phyloP scores from a whole-genome alignment of 192 early-diverging fungal species.

The Rhizoclosmatium sp. region DNA sequence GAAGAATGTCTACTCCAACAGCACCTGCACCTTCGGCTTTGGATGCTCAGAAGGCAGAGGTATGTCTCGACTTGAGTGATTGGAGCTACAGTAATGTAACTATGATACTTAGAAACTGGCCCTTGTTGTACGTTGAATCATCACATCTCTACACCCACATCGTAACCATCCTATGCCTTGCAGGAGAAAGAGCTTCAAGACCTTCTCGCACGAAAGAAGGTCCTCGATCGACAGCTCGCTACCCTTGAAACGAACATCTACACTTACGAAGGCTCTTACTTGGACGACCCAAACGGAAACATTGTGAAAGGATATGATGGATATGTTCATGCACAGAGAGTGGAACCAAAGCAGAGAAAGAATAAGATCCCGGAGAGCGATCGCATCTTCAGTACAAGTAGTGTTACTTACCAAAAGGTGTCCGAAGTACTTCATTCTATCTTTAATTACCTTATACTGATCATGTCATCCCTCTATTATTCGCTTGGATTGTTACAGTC shows the following conservation, averaged over 20 bases:
- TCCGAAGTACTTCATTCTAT: not conserved
- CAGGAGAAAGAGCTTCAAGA: conserved; percentile 28
- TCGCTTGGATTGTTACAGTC: not conserved
- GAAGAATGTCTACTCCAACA: not conserved
- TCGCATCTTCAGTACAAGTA: conserved; percentile 17
- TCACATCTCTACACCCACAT: not conserved
- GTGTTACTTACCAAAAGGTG: conserved; percentile 29
- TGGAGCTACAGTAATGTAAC: not conserved
- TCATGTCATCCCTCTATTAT: not conserved
- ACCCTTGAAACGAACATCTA: conserved; percentile 41
- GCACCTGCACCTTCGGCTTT: conserved; percentile 8
- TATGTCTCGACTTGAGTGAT: not conserved
- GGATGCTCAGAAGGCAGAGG: conserved; percentile 23
- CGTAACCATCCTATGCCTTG: not conserved
- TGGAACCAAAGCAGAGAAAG: conserved; percentile 6
- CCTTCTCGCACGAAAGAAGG: conserved; percentile 31
- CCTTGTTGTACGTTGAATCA: not conserved
- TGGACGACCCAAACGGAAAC: conserved; percentile 40
- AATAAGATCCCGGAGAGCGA: conserved; percentile 23
- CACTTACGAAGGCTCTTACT: conserved; percentile 37
- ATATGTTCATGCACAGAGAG: conserved; percentile 18
- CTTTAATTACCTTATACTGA: not conserved
- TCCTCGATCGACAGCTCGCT: conserved; percentile 34
- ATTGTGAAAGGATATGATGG: conserved; percentile 37
- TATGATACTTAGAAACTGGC: not conserved